phyloP scores from a whole-genome alignment of 2,329 filamentous ascomycete species.

The Reticulascus tulasneorum region DNA sequence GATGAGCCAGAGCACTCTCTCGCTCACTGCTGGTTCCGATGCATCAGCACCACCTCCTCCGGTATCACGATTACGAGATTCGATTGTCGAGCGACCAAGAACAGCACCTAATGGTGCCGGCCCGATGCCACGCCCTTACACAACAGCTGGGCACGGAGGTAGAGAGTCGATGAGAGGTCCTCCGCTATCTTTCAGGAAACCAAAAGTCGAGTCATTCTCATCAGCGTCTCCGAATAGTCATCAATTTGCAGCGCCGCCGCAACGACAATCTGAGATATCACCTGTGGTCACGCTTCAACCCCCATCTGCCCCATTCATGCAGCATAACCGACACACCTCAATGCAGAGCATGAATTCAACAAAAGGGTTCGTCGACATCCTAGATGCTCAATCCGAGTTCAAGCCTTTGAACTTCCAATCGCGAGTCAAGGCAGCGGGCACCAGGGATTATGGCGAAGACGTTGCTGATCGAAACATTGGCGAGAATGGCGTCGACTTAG shows the following conservation, averaged over 20 bases:
- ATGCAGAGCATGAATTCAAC: slow-evolving; percentile 24
- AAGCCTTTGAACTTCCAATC: slow-evolving; percentile 43
- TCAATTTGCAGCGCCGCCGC: background rate
- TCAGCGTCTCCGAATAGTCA: slow-evolving; percentile 4
- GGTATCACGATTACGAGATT: slow-evolving; percentile 24
- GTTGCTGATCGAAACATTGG: slow-evolving; percentile 58
- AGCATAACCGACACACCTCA: slow-evolving; percentile 26
- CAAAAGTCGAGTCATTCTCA: slow-evolving; percentile 4
- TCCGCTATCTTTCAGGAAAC: slow-evolving; percentile 15
- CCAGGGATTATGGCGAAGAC: slow-evolving; percentile 58
- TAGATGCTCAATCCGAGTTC: slow-evolving; percentile 54
- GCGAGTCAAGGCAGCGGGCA: slow-evolving; percentile 46
- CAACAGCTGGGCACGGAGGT: too few species aligned
- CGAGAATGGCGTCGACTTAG: slow-evolving; percentile 28
- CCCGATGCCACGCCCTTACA: slow-evolving; percentile 1
- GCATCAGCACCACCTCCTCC: slow-evolving; percentile 24
- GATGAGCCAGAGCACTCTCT: slow-evolving; percentile 20
- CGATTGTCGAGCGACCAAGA: slow-evolving; percentile 28
- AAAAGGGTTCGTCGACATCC: slow-evolving; percentile 44
- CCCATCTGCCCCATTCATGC: slow-evolving; percentile 18
- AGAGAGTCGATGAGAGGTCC: slow-evolving; percentile 13
- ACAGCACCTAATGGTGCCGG: slow-evolving; percentile 26
- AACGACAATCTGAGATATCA: slow-evolving; percentile 1
- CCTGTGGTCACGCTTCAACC: slow-evolving; percentile 5
- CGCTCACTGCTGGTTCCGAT: slow-evolving; percentile 15